Evolutionary conservation across 2,329 filamentous ascomycete genomes (phyloP).

Genomic region (Colletotrichum melonis): DNA sequence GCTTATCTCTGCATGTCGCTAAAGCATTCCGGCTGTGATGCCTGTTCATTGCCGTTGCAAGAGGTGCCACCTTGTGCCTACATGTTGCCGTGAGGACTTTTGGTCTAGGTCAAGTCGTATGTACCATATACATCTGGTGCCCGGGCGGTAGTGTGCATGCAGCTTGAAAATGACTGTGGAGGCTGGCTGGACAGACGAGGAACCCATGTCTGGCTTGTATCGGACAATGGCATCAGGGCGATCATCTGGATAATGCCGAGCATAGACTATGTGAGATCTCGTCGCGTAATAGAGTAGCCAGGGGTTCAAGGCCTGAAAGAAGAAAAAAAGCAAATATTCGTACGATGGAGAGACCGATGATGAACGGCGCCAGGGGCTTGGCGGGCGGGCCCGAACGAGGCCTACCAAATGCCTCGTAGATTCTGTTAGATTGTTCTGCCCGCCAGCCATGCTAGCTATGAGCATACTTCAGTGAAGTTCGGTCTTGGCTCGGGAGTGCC

Average conservation of each 20-base stretch:
- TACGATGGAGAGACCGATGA: not conserved
- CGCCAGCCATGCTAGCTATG: too few relatives aligned
- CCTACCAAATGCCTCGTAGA: not conserved
- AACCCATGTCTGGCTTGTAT: constrained; percentile 22
- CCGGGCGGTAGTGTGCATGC: constrained; percentile 4
- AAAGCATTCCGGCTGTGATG: not conserved
- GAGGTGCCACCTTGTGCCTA: not conserved
- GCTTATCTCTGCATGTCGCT: not conserved
- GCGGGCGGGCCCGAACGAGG: not conserved
- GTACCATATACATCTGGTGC: constrained; percentile 1
- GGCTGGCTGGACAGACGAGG: not conserved
- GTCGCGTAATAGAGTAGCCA: not conserved
- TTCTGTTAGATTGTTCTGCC: not conserved
- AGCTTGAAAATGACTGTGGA: not conserved
- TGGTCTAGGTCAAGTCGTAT: not conserved
- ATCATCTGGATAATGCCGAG: constrained; percentile 1
- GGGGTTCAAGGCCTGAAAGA: not conserved
- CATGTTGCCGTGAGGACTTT: too few relatives aligned
- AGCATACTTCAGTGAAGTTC: not conserved
- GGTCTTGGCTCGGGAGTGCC: not conserved
- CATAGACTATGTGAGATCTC: constrained; percentile 6
- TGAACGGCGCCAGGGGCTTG: not conserved
- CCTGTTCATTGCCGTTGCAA: not conserved
- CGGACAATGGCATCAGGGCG: constrained; percentile 25
- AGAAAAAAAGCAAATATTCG: not conserved